Evolutionary conservation across 1,139 yeast species (phyloP), one percentile per base, ranked within the genome.

Genomic region (Sugiyamaella paludigena): DNA sequence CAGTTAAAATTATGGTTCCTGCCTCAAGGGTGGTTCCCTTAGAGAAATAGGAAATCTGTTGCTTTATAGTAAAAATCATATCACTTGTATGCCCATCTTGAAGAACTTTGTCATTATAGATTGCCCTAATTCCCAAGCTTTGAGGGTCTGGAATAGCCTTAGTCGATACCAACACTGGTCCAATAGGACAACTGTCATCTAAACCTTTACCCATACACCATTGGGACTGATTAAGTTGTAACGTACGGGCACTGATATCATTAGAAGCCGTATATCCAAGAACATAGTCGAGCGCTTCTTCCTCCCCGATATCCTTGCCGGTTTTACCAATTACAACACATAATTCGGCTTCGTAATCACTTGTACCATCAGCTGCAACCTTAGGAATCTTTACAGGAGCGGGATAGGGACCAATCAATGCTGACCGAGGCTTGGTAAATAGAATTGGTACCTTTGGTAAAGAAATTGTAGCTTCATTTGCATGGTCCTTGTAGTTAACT

Each of bases 171-270:
- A 78, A 65, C 10, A 75, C 77, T 4, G 81, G 80, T 3, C 80
- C 80, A 41, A 75, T 60, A 15, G 81, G 80, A 8, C 79, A 78
- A 69, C 73, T 76, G n/a, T 74, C 74, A 51, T 79, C 83, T 54
- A 73, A 77, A 71, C 74, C 72, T 63, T 78, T 78, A 5, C 79
- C 77, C 35, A 72, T 60, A 31, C 72, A 64, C 73, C 78, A 78
- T 57, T 78, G 82, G 27, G 79, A 72, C 1, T 48, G 50, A 37
- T 53, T 69, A n/a, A 38, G 31, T 31, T 50, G 52, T 81, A 81
- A 76, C 13, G 71, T 71, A 51, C 83, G 67, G 53, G 77, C 79
- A 7, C 80, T 75, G 15, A 78, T 74, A 57, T 78, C 83, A 59
- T 79, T 77, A 10, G 81, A 81, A 16, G 72, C 71, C 4, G 78